Percentiles rank a stretch among this genome's conserved stretches.
These are phyloP conservation scores for Oropetium thomaeum DNA, from an alignment of 176 grass and related monocot genomes.

Conservation along the genomic window DNA sequence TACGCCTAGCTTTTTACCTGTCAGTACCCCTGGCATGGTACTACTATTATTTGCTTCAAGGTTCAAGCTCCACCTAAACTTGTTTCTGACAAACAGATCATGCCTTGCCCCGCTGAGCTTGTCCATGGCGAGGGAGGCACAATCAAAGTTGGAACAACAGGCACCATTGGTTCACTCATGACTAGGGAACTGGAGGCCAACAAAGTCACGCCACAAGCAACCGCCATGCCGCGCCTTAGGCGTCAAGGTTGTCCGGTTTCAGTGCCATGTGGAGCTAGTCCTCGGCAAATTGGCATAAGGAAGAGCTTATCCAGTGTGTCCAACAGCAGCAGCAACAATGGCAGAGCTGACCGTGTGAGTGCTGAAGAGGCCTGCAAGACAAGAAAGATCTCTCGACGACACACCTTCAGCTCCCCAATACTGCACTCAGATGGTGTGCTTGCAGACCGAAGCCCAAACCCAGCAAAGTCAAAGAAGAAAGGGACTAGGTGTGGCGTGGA, in stretches of 20 bases:
- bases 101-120: conserved; percentile 42
- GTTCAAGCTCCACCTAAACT: conserved; percentile 2
- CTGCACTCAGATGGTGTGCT: conserved; percentile 39
- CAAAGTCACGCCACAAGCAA: conserved; percentile 46
- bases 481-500: conserved; percentile 50
- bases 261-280: conserved; percentile 58
- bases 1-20: background rate
- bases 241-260: conserved; percentile 63
- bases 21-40: background rate
- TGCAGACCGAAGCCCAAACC: conserved; percentile 29
- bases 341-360: conserved; percentile 18
- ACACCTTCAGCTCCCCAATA: conserved; percentile 45
- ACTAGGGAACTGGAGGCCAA: conserved; percentile 62
- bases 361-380: conserved; percentile 46
- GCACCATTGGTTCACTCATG: conserved; percentile 86
- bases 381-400: conserved; percentile 37
- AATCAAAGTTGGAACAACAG: conserved; percentile 71
- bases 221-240: conserved; percentile 30
- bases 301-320: conserved; percentile 45
- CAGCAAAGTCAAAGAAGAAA: conserved; percentile 60
- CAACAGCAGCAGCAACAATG: conserved; percentile 19
- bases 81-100: conserved; percentile 43
- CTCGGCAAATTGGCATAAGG: conserved; percentile 46
- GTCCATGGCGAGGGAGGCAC: conserved; percentile 36
- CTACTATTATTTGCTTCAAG: background rate